phyloP scores from a whole-genome alignment of 257 asterid species.

The Lavandula angustifolia region DNA sequence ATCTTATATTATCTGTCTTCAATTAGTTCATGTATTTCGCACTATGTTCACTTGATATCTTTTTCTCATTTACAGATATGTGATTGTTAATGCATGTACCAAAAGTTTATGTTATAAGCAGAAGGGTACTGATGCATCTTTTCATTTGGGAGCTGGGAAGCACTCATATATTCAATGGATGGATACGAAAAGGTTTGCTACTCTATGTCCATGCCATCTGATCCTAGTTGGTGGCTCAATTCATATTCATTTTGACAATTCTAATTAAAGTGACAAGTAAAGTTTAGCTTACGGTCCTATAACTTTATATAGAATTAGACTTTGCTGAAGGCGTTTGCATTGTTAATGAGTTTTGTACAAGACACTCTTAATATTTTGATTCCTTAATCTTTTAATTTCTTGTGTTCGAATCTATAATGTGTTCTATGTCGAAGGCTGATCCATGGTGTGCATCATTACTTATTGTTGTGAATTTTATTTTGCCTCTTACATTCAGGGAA shows the following conservation, averaged over 20 bases:
- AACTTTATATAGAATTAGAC: slow-evolving; percentile 4
- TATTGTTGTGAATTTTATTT: slow-evolving; percentile 2
- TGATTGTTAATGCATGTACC: slow-evolving; percentile 90
- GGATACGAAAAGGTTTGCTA: slow-evolving; percentile 72
- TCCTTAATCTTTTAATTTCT: slow-evolving; percentile 22
- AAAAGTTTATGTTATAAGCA: slow-evolving; percentile 83
- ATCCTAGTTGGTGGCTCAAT: slow-evolving; percentile 20
- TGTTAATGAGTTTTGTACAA: not conserved
- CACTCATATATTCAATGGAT: slow-evolving; percentile 87
- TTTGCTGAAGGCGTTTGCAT: not conserved
- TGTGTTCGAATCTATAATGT: slow-evolving; percentile 3
- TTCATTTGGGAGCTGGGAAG: slow-evolving; percentile 61
- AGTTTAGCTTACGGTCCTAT: slow-evolving; percentile 11
- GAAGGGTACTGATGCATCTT: slow-evolving; percentile 78
- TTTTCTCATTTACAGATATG: slow-evolving; percentile 57
- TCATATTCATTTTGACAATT: slow-evolving; percentile 23
- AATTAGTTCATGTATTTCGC: slow-evolving; percentile 24
- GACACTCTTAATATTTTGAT: not conserved
- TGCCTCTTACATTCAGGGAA: slow-evolving; percentile 57
- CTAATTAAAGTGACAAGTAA: slow-evolving; percentile 21
- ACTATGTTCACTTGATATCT: slow-evolving; percentile 12
- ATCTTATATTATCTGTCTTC: slow-evolving; percentile 25
- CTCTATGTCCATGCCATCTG: slow-evolving; percentile 21
- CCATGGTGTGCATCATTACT: slow-evolving; percentile 12
- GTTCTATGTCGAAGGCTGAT: not conserved